These are phyloP conservation scores for Acacia pycnantha DNA, from an alignment of 331 rosid genomes.

Conservation along the genomic window DNA sequence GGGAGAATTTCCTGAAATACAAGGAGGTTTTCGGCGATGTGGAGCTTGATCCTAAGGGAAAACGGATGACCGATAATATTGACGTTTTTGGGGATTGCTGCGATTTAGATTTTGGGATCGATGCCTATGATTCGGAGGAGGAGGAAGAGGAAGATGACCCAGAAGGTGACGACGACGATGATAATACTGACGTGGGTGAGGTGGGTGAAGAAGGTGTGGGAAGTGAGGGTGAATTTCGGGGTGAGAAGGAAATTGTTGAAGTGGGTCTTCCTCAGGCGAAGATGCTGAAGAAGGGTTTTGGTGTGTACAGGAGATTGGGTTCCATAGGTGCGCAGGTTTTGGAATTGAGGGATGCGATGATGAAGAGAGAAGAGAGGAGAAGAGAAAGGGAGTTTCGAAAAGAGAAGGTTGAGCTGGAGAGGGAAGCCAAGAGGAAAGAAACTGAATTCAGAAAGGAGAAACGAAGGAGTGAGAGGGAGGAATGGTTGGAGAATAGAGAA, in stretches of 20 bases:
- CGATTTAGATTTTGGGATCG: constrained; percentile 54
- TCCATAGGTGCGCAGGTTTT: constrained; percentile 42
- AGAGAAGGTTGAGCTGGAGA: constrained; percentile 50
- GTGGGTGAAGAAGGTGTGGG: constrained; percentile 27
- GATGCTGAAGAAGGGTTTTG: constrained; percentile 43
- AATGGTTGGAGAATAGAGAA: constrained; percentile 51
- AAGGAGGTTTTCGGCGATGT: constrained; percentile 88
- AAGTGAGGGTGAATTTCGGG: constrained; percentile 35
- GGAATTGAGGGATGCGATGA: constrained; percentile 57
- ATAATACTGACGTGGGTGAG: constrained; percentile 10
- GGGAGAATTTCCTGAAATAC: constrained; percentile 85
- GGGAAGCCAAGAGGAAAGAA: constrained; percentile 52
- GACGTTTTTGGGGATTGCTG: constrained; percentile 53
- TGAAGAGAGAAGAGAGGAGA: constrained; percentile 76
- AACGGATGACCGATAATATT: constrained; percentile 33
- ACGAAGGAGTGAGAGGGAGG: constrained; percentile 43
- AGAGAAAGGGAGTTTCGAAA: constrained; percentile 62
- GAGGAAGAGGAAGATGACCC: constrained; percentile 28
- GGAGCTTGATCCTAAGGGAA: constrained; percentile 49
- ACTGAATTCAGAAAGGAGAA: constrained; percentile 43
- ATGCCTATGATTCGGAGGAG: constrained; percentile 44
- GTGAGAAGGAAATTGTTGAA: constrained; percentile 27
- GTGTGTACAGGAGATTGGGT: constrained; percentile 44
- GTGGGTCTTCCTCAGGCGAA: constrained; percentile 27
- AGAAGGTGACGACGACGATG: neutral